phyloP scores from a whole-genome alignment of 108 stramenopile genomes.

The Skeletonema potamos region DNA sequence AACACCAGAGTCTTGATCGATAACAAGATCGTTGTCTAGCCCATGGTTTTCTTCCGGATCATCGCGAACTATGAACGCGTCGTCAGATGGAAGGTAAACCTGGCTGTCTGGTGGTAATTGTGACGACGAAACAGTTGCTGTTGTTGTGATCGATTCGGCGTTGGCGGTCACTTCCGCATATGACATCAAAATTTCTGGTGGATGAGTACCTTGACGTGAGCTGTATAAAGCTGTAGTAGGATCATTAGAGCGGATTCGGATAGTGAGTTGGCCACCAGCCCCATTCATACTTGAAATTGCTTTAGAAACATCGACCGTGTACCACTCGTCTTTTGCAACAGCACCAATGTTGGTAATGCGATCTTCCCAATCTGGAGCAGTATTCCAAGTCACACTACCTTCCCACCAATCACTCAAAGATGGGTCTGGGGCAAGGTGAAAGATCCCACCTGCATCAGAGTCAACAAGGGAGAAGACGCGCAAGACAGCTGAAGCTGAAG shows the following conservation, averaged over 20 bases:
- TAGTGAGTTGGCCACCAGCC: not conserved
- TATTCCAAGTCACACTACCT: not conserved
- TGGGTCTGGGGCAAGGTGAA: not conserved
- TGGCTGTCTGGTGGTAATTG: not conserved
- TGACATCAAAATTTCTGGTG: slow-evolving; percentile 7
- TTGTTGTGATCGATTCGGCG: not conserved
- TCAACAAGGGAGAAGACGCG: slow-evolving; percentile 16
- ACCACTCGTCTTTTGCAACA: not conserved
- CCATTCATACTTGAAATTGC: not conserved
- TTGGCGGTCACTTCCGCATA: not conserved
- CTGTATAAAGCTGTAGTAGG: not conserved
- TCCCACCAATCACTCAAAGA: not conserved
- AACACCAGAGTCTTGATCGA: slow-evolving; percentile 20
- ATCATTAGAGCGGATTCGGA: not conserved
- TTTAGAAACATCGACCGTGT: not conserved
- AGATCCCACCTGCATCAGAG: not conserved
- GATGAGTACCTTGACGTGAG: not conserved
- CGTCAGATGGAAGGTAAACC: slow-evolving; percentile 14
- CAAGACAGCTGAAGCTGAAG: slow-evolving; percentile 23
- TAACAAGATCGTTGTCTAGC: not conserved
- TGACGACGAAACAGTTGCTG: not conserved
- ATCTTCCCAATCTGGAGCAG: not conserved
- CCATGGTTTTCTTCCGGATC: slow-evolving; percentile 13
- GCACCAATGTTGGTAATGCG: not conserved
- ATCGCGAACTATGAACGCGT: slow-evolving; percentile 10